phyloP scores from a whole-genome alignment of 441 rosid genomes.

The Syzygium malaccense region DNA sequence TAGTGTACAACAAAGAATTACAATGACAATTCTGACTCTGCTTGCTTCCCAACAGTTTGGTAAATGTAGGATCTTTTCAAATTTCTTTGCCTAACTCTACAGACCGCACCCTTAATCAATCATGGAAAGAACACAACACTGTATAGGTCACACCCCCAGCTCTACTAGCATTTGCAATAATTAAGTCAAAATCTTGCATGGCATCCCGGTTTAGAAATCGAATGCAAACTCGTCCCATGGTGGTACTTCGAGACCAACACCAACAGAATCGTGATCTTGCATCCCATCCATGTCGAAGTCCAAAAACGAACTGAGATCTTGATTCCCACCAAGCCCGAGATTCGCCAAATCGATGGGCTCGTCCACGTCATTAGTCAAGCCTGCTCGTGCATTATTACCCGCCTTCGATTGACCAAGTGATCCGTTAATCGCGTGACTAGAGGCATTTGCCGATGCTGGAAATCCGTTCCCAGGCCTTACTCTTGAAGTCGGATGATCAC shows the following conservation, averaged over 20 bases:
- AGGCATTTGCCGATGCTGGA: constrained; percentile 11
- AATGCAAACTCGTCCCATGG: constrained; percentile 75
- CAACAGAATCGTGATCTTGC: constrained; percentile 59
- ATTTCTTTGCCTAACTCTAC: not conserved
- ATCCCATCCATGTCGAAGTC: constrained; percentile 56
- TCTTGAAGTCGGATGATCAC: constrained; percentile 27
- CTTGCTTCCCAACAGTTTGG: not conserved
- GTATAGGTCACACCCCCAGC: not conserved
- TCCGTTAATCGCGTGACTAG: not conserved
- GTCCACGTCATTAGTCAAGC: constrained; percentile 19
- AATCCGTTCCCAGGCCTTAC: constrained; percentile 17
- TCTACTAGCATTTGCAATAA: constrained; percentile 7
- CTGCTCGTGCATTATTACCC: not conserved
- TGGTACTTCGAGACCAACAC: constrained; percentile 72
- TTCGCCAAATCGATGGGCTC: constrained; percentile 43
- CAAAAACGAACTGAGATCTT: constrained; percentile 57
- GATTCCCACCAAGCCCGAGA: constrained; percentile 30
- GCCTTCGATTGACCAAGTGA: not conserved
- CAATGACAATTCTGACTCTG: not conserved
- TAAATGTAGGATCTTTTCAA: not conserved
- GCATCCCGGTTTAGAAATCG: not conserved
- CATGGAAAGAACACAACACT: not conserved
- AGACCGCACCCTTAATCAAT: not conserved
- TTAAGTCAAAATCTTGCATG: constrained; percentile 16
- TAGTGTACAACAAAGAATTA: not conserved